phyloP scores from a whole-genome alignment of 192 early-diverging fungal species.

The Podila clonocystis region DNA sequence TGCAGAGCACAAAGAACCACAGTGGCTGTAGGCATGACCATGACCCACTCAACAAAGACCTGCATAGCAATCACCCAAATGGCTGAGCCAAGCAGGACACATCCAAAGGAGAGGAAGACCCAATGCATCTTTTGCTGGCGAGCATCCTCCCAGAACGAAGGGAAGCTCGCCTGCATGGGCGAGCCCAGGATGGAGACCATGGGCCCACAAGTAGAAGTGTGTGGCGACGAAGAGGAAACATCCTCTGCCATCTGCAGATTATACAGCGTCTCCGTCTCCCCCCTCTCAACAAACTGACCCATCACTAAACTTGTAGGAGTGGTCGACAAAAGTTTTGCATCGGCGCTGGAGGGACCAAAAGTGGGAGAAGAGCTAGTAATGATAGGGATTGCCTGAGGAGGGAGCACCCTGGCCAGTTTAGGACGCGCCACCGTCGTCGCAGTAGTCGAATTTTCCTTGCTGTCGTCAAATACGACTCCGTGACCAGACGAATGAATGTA shows the following conservation, averaged over 20 bases:
- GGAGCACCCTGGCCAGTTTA: constrained; percentile 23
- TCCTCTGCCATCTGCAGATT: constrained; percentile 2
- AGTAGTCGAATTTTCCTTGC: neutral
- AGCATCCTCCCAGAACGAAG: constrained; percentile 28
- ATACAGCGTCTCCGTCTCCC: constrained; percentile 4
- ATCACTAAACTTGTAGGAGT: neutral
- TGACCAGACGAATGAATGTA: constrained; percentile 20
- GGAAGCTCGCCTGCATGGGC: constrained; percentile 1
- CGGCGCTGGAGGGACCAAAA: neutral
- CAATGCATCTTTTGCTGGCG: constrained; percentile 28
- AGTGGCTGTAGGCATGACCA: constrained; percentile 14
- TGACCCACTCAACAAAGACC: constrained; percentile 21
- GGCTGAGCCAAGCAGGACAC: constrained; percentile 13
- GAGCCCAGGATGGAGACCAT: too few relatives aligned
- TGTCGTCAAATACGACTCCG: constrained; percentile 6
- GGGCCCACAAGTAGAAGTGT: too few relatives aligned
- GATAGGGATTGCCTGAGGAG: constrained; percentile 31
- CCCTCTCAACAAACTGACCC: constrained; percentile 8
- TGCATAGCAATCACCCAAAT: constrained; percentile 28
- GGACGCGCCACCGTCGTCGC: constrained; percentile 21
- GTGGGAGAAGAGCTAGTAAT: neutral
- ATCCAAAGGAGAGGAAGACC: constrained; percentile 33
- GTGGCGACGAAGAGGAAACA: too few relatives aligned
- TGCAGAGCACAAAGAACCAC: constrained; percentile 19
- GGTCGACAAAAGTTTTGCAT: neutral